Evolutionary conservation across 768 basidiomycete genomes (phyloP).

Genomic region (Arthromyces matolae): DNA sequence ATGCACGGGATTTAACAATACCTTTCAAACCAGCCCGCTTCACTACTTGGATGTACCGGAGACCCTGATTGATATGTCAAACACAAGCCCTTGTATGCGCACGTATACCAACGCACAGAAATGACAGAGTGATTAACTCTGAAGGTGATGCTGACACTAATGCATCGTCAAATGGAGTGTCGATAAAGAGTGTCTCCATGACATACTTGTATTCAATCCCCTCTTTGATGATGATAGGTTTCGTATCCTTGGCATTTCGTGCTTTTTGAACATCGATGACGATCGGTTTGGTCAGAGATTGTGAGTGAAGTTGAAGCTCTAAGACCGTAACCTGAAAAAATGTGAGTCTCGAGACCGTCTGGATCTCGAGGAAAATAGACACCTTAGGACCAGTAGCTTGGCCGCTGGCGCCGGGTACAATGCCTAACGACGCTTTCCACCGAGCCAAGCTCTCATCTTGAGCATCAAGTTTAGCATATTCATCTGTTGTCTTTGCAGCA

Average conservation of each 20-base stretch:
- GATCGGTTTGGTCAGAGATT: slow-evolving; percentile 66
- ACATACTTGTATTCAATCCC: slow-evolving; percentile 86
- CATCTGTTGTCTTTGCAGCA: slow-evolving; percentile 69
- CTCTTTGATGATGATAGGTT: slow-evolving; percentile 77
- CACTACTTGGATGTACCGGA: slow-evolving; percentile 86
- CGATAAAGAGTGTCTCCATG: background rate
- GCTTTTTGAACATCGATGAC: slow-evolving; percentile 61
- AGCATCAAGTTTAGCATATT: slow-evolving; percentile 82
- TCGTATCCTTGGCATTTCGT: slow-evolving; percentile 65
- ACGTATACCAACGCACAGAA: slow-evolving; percentile 50
- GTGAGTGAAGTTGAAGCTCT: slow-evolving; percentile 76
- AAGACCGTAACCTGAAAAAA: slow-evolving; percentile 62
- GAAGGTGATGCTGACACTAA: slow-evolving; percentile 76
- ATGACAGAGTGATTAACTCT: slow-evolving; percentile 89
- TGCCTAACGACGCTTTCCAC: slow-evolving; percentile 94
- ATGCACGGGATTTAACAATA: slow-evolving; percentile 22
- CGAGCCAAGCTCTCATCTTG: slow-evolving; percentile 90
- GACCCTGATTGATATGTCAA: no score
- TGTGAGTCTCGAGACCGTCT: no score
- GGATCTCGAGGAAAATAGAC: no score
- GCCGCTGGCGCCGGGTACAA: slow-evolving; percentile 49
- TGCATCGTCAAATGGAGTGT: slow-evolving; percentile 6
- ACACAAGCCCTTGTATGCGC: no score
- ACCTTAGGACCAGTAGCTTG: slow-evolving; percentile 65
- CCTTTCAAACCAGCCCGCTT: slow-evolving; percentile 76